Percentiles rank a stretch among this genome's conserved stretches.
Evolutionary conservation across 2,329 filamentous ascomycete species (phyloP).

Genomic region (Cladorrhinum sp.): DNA sequence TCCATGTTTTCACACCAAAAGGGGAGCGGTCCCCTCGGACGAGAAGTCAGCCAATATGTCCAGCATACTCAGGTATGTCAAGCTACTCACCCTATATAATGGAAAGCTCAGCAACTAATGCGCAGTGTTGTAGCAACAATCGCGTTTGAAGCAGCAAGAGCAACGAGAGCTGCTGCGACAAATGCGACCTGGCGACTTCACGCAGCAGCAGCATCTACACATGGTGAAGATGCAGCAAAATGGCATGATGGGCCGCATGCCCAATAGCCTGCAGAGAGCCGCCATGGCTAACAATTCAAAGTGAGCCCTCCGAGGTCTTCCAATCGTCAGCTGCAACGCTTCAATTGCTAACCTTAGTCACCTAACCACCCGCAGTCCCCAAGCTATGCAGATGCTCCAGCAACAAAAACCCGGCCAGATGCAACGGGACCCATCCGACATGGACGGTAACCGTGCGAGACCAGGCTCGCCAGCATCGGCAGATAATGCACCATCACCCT

Average conservation of each 20-base stretch:
- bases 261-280: slow-evolving; percentile 65
- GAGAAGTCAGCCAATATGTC: slow-evolving; percentile 69
- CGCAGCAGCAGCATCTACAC: slow-evolving; percentile 54
- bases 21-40: slow-evolving; percentile 59
- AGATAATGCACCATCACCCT: slow-evolving; percentile 88
- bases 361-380: slow-evolving; percentile 46
- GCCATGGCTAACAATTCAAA: slow-evolving; percentile 77
- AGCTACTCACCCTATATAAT: slow-evolving; percentile 8
- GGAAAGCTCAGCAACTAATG: slow-evolving; percentile 26
- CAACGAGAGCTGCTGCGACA: slow-evolving; percentile 75
- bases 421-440: slow-evolving; percentile 82
- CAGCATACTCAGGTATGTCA: slow-evolving; percentile 72
- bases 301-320: slow-evolving; percentile 44
- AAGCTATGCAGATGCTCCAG: slow-evolving; percentile 68
- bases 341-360: slow-evolving; percentile 10
- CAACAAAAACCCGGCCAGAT: slow-evolving; percentile 68
- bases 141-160: slow-evolving; percentile 69
- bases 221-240: slow-evolving; percentile 69
- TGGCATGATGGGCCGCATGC: slow-evolving; percentile 59
- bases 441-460: slow-evolving; percentile 79
- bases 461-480: slow-evolving; percentile 77
- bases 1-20: slow-evolving; percentile 88
- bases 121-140: slow-evolving; percentile 51
- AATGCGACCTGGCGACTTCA: slow-evolving; percentile 58
- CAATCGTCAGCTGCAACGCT: not conserved